These are phyloP conservation scores for Daldinia childiae DNA, from an alignment of 495 filamentous ascomycete genomes.

Conservation along the genomic window DNA sequence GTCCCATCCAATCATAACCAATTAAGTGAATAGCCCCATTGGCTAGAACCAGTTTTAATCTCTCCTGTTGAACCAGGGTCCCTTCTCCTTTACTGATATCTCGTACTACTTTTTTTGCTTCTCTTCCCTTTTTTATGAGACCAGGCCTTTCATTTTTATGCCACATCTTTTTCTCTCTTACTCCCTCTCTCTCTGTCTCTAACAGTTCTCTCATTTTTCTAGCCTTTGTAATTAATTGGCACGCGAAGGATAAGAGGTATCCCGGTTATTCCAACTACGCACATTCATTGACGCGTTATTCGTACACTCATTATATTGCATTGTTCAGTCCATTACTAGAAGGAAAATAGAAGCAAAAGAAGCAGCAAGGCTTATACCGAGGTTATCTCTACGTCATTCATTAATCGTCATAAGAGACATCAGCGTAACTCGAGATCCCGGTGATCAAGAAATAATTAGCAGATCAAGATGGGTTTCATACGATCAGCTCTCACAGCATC, in stretches of 20 bases:
- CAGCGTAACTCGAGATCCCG: slow-evolving; percentile 19
- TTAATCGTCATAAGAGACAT: not conserved
- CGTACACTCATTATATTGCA: slow-evolving; percentile 33
- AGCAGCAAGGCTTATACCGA: not conserved
- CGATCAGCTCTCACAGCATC: slow-evolving; percentile 55
- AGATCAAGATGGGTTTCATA: slow-evolving; percentile 49
- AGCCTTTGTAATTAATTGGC: slow-evolving; percentile 39
- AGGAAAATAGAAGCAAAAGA: slow-evolving; percentile 2
- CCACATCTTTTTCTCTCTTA: slow-evolving; percentile 23
- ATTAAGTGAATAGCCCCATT: slow-evolving; percentile 18
- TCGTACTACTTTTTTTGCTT: slow-evolving; percentile 33
- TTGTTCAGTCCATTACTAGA: not conserved
- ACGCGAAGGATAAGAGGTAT: slow-evolving; percentile 32
- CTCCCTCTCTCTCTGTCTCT: slow-evolving; percentile 13
- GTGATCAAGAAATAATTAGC: slow-evolving; percentile 25
- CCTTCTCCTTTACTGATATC: slow-evolving; percentile 38
- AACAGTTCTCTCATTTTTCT: slow-evolving; percentile 23
- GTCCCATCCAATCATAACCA: slow-evolving; percentile 20
- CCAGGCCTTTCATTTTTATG: slow-evolving; percentile 21
- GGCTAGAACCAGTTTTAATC: slow-evolving; percentile 43
- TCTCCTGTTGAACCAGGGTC: slow-evolving; percentile 33
- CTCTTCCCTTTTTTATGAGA: slow-evolving; percentile 25
- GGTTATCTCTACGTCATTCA: not conserved
- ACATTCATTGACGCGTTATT: slow-evolving; percentile 51
- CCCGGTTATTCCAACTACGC: slow-evolving; percentile 45